Percentiles rank a stretch among this genome's conserved stretches.
Conservation (phyloP, 1,284 basidiomycete species). For the Fistulina hepatica region DNA sequence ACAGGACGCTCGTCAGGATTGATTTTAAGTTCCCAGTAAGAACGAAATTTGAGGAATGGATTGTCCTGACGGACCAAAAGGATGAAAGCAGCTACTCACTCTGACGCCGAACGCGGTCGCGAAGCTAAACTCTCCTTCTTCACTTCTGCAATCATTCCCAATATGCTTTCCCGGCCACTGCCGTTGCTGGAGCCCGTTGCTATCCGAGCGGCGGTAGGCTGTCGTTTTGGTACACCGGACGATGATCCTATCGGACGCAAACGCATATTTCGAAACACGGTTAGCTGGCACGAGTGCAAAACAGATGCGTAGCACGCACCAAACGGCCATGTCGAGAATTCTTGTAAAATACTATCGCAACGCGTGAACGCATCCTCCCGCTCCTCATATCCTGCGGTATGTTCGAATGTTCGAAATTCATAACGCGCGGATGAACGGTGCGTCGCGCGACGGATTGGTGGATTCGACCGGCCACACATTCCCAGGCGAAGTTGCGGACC, state of each 20-base stretch:
- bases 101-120: constrained; percentile 7
- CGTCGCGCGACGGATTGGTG: too few species aligned
- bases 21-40: too few species aligned
- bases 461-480: too few species aligned
- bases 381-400: constrained; percentile 87
- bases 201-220: constrained; percentile 36
- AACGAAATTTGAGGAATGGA: too few species aligned
- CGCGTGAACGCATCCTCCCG: constrained; percentile 83
- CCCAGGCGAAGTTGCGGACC: too few species aligned
- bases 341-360: constrained; percentile 84
- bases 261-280: too few species aligned
- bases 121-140: constrained; percentile 63
- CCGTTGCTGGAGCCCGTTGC: constrained; percentile 40
- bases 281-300: too few species aligned
- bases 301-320: constrained; percentile 36
- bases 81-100: constrained; percentile 5
- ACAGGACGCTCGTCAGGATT: too few species aligned
- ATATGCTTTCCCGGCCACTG: constrained; percentile 58
- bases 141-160: constrained; percentile 73
- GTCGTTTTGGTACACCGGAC: constrained; percentile 21
- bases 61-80: neutral
- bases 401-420: too few species aligned
- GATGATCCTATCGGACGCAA: too few species aligned
- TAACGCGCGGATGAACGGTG: too few species aligned
- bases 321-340: constrained; percentile 87